Evolutionary conservation across 2,329 filamentous ascomycete species (phyloP), one percentile per base, ranked within the genome.

Genomic region (Xylaria sp.): DNA sequence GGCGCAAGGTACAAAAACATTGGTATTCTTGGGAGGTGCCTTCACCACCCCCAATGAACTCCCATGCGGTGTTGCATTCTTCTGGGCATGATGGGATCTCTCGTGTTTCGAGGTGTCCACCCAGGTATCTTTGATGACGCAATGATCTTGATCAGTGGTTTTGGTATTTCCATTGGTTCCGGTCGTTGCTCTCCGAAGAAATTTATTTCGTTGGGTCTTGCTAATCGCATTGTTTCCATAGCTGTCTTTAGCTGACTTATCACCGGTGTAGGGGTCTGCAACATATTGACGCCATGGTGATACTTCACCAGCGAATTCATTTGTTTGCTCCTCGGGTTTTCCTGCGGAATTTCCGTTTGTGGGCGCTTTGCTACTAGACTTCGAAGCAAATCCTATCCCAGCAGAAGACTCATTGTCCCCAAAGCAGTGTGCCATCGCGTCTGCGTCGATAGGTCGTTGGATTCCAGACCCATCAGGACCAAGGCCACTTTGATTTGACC

Each of bases 401-500:
- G 6, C 1, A 7, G 46, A 13, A 54, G 57, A 46, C n/a, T 54
- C 44, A 1, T n/a, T 36, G 5, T 44, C 15, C 28, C n/a, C 36
- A n/a, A 57, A 46, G 20, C 0, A 4, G 33, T 10, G 20, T 1
- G 59, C 33, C 11, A 59, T 10, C 1, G 13, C 20, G 36, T 57
- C 1, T 28, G 54, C 48, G 40, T 69, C 63, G 23, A 69, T 62
- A 15, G 67, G 67, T 23, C 46, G 23, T 42, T 33, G 67, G 10
- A 69, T 69, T 49, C 67, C 67, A 23, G 46, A 58, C 11, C 63
- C 63, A 33, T 69, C 38, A 38, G 59, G 59, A n/a, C 67, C 67
- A 15, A 69, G 67, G n/a, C 67, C 67, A 9, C n/a, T 49, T 33
- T 26, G 13, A 23, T 15, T 17, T 5, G 38, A 42, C 63, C 63